These are phyloP conservation scores for Phytophthora multivora DNA, from an alignment of 352 stramenopile species.

Conservation along the genomic window DNA sequence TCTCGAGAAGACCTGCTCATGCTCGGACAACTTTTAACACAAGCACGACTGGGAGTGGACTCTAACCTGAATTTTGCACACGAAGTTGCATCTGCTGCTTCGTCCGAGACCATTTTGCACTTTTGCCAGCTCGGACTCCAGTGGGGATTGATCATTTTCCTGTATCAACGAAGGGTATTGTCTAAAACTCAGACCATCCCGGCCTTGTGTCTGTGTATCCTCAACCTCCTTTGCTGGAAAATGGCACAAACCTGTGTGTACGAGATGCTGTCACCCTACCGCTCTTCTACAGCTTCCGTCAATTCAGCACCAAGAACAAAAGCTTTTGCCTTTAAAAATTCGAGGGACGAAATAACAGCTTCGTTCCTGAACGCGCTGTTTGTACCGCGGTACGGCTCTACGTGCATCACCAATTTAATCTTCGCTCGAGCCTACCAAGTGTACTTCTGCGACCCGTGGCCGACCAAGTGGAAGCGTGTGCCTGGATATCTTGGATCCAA, in stretches of 20 bases:
- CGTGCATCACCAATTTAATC: slow-evolving; percentile 38
- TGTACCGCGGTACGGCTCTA: slow-evolving; percentile 36
- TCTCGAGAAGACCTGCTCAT: slow-evolving; percentile 41
- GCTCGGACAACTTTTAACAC: slow-evolving; percentile 30
- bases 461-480: slow-evolving; percentile 50
- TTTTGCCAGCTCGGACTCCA: slow-evolving; percentile 54
- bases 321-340: slow-evolving; percentile 4
- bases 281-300: neutral
- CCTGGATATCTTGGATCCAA: slow-evolving; percentile 68
- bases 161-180: slow-evolving; percentile 39
- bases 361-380: slow-evolving; percentile 61
- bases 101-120: slow-evolving; percentile 37
- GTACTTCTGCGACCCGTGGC: slow-evolving; percentile 54
- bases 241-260: slow-evolving; percentile 53
- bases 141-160: slow-evolving; percentile 51
- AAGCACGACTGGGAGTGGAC: slow-evolving; percentile 12
- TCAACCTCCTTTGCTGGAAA: slow-evolving; percentile 51
- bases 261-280: slow-evolving; percentile 29
- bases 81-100: slow-evolving; percentile 21
- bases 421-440: slow-evolving; percentile 56
- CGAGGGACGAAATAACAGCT: slow-evolving; percentile 24
- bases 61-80: neutral
- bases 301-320: neutral
- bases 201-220: slow-evolving; percentile 49
- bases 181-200: slow-evolving; percentile 37